Conservation (phyloP, 2,329 filamentous ascomycete genomes). For the Onygena corvina region DNA sequence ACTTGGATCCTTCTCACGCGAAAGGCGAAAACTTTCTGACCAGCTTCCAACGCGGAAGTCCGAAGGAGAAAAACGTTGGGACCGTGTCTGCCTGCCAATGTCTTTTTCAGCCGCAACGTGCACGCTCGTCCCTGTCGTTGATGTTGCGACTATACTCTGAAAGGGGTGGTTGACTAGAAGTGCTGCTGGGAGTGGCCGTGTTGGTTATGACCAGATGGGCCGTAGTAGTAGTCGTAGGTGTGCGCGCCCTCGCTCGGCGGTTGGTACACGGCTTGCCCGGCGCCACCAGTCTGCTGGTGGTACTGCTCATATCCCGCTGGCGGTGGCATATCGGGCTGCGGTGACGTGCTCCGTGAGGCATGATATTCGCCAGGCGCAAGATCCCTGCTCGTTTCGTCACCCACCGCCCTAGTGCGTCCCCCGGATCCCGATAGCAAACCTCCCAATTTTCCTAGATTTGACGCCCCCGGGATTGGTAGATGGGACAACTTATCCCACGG, state of each 20-base stretch:
- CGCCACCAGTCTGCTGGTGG: slow-evolving; percentile 8
- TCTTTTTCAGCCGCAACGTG: too few species aligned
- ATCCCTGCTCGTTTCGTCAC: slow-evolving; percentile 5
- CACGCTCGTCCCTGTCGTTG: too few species aligned
- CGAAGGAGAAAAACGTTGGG: too few species aligned
- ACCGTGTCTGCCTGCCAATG: too few species aligned
- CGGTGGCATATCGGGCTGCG: neutral
- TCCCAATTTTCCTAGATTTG: slow-evolving; percentile 27
- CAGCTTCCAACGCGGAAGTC: too few species aligned
- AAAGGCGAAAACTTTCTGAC: too few species aligned
- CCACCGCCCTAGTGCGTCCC: neutral
- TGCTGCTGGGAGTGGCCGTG: neutral
- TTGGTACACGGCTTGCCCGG: slow-evolving; percentile 14
- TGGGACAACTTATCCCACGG: slow-evolving; percentile 25
- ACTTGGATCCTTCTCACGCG: too few species aligned
- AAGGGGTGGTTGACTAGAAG: too few species aligned
- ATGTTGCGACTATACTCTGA: too few species aligned
- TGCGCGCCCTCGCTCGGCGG: slow-evolving; percentile 16
- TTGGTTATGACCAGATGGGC: neutral
- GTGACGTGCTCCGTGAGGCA: neutral
- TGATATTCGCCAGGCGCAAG: neutral
- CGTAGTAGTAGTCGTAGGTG: slow-evolving; percentile 17
- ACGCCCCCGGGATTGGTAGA: slow-evolving; percentile 29
- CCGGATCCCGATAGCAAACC: slow-evolving; percentile 19
- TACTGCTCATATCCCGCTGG: slow-evolving; percentile 18